Evolutionary conservation across 257 asterid genomes (phyloP), one percentile per base, ranked within the genome.

Genomic region (Agastache rugosa): DNA sequence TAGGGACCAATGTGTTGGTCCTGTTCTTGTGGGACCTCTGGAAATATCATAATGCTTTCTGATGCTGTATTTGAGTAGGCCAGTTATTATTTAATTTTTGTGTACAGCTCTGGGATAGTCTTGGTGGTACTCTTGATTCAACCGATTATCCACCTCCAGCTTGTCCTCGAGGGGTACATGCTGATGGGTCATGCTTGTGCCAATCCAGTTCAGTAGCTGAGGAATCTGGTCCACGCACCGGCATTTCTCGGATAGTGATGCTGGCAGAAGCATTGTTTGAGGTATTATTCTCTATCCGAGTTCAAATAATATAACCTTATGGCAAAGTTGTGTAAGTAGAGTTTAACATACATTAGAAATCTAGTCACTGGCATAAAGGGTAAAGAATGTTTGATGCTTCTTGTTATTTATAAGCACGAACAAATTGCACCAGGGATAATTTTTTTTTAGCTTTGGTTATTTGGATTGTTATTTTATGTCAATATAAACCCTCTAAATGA

Each of bases 201-300:
- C 88, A 84, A 47, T 77, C 91, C 58, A 83, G 83, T 80, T 83
- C 88, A 75, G 78, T 84, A 80, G 72, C 83, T 60, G 87, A 78
- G 72, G 93, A 87, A 74, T 71, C 89, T 77, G 89, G 89, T 35
- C 75, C 89, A 62, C 93, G 93, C 67, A 93, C 95, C 63, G 92
- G 98, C 72, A 83, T 93, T 77, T 88, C 96, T 54, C 87, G 96
- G 55, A 89, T 93, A 72, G 91, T 93, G 65, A 89, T 93, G 96
- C 92, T 93, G 73, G 98, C 96, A 48, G 98, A 93, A 85, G 96
- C 98, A 62, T 82, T 93, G 72, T 93, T 93, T 83, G 97, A 93
- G 98, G 97, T 91, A 84, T 56, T 79, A n/a, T 67, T 64, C 53
- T 35, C 47, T 44, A 22, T 67, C 69, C 48, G 27, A 22, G 15